Conservation (phyloP, 2,329 filamentous ascomycete genomes). For the Ophiostoma sp. region DNA sequence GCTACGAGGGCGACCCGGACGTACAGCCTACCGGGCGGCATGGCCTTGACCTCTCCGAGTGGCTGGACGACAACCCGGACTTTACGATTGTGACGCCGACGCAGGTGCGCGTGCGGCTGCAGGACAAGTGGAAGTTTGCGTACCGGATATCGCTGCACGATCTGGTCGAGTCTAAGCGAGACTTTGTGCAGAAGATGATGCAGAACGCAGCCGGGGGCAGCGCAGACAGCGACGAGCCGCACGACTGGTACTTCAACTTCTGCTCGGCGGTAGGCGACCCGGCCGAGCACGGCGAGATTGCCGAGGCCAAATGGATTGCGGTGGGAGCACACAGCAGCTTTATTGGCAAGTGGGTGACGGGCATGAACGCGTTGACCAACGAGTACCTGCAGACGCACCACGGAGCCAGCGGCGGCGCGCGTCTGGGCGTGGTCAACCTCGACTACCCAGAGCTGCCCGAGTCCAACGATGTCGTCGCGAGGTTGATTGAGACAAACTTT, state of each 20-base stretch:
- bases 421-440: conserved; percentile 30
- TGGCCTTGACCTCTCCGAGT: conserved; percentile 40
- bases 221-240: conserved; percentile 26
- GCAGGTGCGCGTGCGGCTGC: conserved; percentile 37
- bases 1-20: conserved; percentile 45
- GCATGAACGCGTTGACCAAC: conserved; percentile 39
- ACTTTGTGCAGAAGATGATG: conserved; percentile 37
- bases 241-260: conserved; percentile 35
- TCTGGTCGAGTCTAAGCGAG: conserved; percentile 38
- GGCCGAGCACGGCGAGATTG: conserved; percentile 35
- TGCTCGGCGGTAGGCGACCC: conserved; percentile 39
- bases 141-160: conserved; percentile 35
- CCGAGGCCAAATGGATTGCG: conserved; percentile 41
- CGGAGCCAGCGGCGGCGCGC: conserved; percentile 28
- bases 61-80: conserved; percentile 62
- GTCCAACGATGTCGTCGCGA: conserved; percentile 37
- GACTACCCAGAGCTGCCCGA: conserved; percentile 33
- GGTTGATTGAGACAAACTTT: conserved; percentile 40
- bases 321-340: conserved; percentile 40
- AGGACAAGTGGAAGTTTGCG: conserved; percentile 44
- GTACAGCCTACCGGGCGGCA: conserved; percentile 32
- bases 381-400: conserved; percentile 31
- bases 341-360: conserved; percentile 38
- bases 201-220: conserved; percentile 30
- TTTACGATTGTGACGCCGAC: conserved; percentile 43